A percentile compares a stretch with the other conserved stretches of the same genome.
Conservation (phyloP, 2,329 filamentous ascomycete genomes). For the Pestalotiopsis sp. region DNA sequence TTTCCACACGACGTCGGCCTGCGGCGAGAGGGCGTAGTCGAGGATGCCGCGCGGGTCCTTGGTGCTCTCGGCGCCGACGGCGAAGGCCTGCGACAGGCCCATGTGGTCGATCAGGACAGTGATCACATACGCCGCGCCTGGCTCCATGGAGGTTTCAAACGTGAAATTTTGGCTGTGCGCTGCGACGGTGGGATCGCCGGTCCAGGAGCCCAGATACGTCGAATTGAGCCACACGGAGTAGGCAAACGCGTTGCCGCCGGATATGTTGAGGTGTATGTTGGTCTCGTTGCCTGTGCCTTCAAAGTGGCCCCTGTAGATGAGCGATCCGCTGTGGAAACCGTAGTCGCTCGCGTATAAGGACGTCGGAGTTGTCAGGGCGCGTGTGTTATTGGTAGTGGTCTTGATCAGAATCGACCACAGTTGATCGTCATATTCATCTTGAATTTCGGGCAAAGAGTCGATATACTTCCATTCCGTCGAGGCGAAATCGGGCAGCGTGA, state of each 20-base stretch:
- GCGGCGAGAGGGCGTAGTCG: constrained; percentile 54
- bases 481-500: neutral
- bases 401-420: constrained; percentile 2
- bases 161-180: constrained; percentile 53
- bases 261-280: constrained; percentile 58
- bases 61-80: constrained; percentile 60
- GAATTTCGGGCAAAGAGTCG: constrained; percentile 6
- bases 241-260: constrained; percentile 70
- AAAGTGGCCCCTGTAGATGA: constrained; percentile 74
- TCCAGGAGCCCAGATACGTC: constrained; percentile 67
- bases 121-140: constrained; percentile 59
- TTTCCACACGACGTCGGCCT: constrained; percentile 61
- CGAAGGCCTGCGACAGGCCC: constrained; percentile 65
- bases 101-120: constrained; percentile 75
- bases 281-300: constrained; percentile 62
- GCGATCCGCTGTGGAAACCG: constrained; percentile 69
- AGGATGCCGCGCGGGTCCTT: constrained; percentile 66
- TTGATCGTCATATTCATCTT: neutral
- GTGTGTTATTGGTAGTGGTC: constrained; percentile 59
- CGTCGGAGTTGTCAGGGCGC: constrained; percentile 62
- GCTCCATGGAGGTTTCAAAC: constrained; percentile 50
- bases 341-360: constrained; percentile 75
- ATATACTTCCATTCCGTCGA: neutral
- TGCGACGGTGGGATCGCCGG: constrained; percentile 51
- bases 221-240: constrained; percentile 68